Percentiles rank a stretch among this genome's conserved stretches.
phyloP scores from a whole-genome alignment of 1,284 basidiomycete species.

The Microbotryomycetes sp. region DNA sequence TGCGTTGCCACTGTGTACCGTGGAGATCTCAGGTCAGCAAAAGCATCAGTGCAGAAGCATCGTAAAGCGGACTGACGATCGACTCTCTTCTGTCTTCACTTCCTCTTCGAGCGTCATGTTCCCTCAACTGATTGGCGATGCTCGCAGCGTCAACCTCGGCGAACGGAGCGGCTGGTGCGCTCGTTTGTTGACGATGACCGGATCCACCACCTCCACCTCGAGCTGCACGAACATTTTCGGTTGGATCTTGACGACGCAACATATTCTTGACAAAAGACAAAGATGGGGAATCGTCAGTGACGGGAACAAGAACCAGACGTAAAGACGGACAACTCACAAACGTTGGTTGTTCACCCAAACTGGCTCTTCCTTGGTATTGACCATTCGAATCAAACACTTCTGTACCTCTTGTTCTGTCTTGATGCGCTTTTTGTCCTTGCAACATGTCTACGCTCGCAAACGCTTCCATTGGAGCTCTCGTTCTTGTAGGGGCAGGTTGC shows the following conservation, averaged over 20 bases:
- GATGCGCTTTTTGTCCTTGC: slow-evolving; percentile 20
- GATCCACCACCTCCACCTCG: no score
- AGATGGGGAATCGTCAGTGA: neutral
- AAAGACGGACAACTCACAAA: slow-evolving; percentile 9
- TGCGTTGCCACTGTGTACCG: slow-evolving; percentile 3
- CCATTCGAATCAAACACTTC: slow-evolving; percentile 22
- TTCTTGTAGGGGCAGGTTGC: slow-evolving; percentile 16
- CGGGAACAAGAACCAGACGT: neutral
- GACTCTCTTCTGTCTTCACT: slow-evolving; percentile 8
- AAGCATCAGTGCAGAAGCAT: neutral
- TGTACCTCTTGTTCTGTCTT: slow-evolving; percentile 15
- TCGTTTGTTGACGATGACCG: neutral
- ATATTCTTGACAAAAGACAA: slow-evolving; percentile 1
- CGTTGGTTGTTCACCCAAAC: neutral
- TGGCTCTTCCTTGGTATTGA: slow-evolving; percentile 22
- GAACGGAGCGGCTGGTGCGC: slow-evolving; percentile 1
- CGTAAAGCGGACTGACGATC: slow-evolving; percentile 4
- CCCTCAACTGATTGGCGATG: slow-evolving; percentile 28
- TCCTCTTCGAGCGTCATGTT: slow-evolving; percentile 17
- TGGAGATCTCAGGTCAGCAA: neutral
- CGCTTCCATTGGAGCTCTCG: slow-evolving; percentile 27
- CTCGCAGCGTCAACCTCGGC: slow-evolving; percentile 14
- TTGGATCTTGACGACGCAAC: slow-evolving; percentile 11
- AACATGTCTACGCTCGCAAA: slow-evolving; percentile 33
- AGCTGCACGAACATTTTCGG: neutral